phyloP scores from a whole-genome alignment of 345 rosid genomes.

The Boechera retrofracta region DNA sequence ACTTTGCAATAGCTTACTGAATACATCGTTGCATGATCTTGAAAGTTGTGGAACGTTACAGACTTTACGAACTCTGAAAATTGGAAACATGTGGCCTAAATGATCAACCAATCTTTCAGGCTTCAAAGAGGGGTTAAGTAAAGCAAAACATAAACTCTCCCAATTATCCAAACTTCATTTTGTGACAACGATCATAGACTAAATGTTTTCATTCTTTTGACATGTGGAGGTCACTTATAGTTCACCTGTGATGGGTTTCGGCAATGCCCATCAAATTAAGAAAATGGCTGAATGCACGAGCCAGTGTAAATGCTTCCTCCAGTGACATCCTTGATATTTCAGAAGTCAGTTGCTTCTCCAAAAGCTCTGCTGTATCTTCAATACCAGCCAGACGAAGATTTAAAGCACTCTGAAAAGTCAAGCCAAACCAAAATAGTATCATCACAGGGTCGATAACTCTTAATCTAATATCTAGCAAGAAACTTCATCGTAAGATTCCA shows the following conservation, averaged over 20 bases:
- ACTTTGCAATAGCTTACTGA: slow-evolving; percentile 74
- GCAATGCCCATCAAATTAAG: slow-evolving; percentile 95
- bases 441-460: background rate
- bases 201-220: background rate
- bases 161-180: slow-evolving; percentile 11
- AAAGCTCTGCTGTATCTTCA: slow-evolving; percentile 75
- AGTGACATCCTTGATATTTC: slow-evolving; percentile 83
- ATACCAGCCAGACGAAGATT: slow-evolving; percentile 83
- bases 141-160: slow-evolving; percentile 1
- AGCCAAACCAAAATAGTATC: slow-evolving; percentile 4
- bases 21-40: slow-evolving; percentile 86
- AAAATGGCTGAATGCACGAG: slow-evolving; percentile 89
- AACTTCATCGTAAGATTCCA: background rate
- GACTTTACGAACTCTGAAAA: slow-evolving; percentile 77
- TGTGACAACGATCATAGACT: background rate
- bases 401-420: slow-evolving; percentile 72
- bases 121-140: background rate
- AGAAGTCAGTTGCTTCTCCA: slow-evolving; percentile 79
- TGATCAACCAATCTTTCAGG: slow-evolving; percentile 19
- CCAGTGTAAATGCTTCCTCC: slow-evolving; percentile 84
- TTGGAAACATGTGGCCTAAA: background rate
- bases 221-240: background rate
- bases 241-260: slow-evolving; percentile 90
- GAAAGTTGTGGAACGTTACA: slow-evolving; percentile 59
- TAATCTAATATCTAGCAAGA: background rate